These are phyloP conservation scores for Omphalotus guepiniiformis DNA, from an alignment of 768 basidiomycete species.

Conservation along the genomic window DNA sequence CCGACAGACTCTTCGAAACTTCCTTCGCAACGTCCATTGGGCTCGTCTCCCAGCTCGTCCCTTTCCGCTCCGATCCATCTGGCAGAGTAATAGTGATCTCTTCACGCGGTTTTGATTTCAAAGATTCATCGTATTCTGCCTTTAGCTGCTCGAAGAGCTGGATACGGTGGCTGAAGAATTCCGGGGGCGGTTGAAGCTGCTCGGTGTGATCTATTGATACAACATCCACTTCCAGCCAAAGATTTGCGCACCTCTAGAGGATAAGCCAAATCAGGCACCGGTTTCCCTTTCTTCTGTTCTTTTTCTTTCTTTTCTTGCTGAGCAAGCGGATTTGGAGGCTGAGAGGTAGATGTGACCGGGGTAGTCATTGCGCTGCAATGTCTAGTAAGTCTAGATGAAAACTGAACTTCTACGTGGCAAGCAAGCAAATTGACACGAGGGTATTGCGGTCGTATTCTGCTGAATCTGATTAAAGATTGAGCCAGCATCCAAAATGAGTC, in stretches of 20 bases:
- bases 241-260: slow-evolving; percentile 56
- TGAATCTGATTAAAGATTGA: slow-evolving; percentile 5
- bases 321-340: neutral
- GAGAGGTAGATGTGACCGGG: slow-evolving; percentile 6
- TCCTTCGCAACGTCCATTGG: slow-evolving; percentile 90
- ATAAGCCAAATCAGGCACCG: slow-evolving; percentile 31
- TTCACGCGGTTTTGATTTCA: slow-evolving; percentile 77
- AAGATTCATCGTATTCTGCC: slow-evolving; percentile 74
- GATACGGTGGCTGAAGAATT: slow-evolving; percentile 86
- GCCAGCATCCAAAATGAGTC: slow-evolving; percentile 4
- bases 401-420: slow-evolving; percentile 2
- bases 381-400: too few relatives aligned
- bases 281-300: slow-evolving; percentile 6
- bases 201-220: slow-evolving; percentile 13
- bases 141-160: slow-evolving; percentile 87
- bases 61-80: slow-evolving; percentile 82
- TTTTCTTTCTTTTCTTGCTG: slow-evolving; percentile 5
- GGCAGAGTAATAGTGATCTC: slow-evolving; percentile 81
- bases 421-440: neutral
- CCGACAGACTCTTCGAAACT: slow-evolving; percentile 82
- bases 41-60: slow-evolving; percentile 90
- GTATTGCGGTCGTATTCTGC: neutral
- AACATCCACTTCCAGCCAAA: neutral
- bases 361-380: slow-evolving; percentile 6
- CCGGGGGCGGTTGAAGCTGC: slow-evolving; percentile 79